These are phyloP conservation scores for Yamadazyma sp. DNA, from an alignment of 805 yeast genomes.

Conservation along the genomic window DNA sequence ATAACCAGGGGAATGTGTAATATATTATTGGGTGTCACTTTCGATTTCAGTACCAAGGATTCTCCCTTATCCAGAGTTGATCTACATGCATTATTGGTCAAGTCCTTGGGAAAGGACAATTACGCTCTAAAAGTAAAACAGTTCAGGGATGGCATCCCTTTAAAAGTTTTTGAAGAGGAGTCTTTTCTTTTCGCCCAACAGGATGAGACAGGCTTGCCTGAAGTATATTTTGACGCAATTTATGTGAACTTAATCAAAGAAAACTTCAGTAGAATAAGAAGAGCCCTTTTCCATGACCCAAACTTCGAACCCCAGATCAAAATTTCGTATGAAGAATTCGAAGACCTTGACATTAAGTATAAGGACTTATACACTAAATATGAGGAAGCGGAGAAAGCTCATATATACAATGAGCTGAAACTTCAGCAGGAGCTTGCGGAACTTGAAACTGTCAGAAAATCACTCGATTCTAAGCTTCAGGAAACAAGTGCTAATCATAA, in stretches of 20 bases:
- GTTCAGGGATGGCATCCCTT: slow-evolving; percentile 58
- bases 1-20: slow-evolving; percentile 73
- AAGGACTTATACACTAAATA: slow-evolving; percentile 25
- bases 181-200: slow-evolving; percentile 49
- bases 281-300: slow-evolving; percentile 76
- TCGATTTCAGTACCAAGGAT: slow-evolving; percentile 64
- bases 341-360: slow-evolving; percentile 42
- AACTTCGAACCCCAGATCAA: slow-evolving; percentile 64
- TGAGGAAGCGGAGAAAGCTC: slow-evolving; percentile 20
- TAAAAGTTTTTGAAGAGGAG: slow-evolving; percentile 57
- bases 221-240: slow-evolving; percentile 65
- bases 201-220: slow-evolving; percentile 87
- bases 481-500: slow-evolving; percentile 22
- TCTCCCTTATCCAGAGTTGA: slow-evolving; percentile 67
- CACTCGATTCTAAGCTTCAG: slow-evolving; percentile 20
- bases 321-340: slow-evolving; percentile 61
- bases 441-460: slow-evolving; percentile 15
- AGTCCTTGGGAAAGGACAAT: slow-evolving; percentile 77
- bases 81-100: slow-evolving; percentile 59
- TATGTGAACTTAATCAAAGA: slow-evolving; percentile 70
- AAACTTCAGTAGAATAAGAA: slow-evolving; percentile 62
- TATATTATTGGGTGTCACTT: slow-evolving; percentile 69
- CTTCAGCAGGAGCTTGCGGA: slow-evolving; percentile 21
- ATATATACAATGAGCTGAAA: slow-evolving; percentile 19
- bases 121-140: slow-evolving; percentile 72